Base-by-base conservation (phyloP, 352 stramenopile species). In the Pilasporangium apinafurcum region DNA sequence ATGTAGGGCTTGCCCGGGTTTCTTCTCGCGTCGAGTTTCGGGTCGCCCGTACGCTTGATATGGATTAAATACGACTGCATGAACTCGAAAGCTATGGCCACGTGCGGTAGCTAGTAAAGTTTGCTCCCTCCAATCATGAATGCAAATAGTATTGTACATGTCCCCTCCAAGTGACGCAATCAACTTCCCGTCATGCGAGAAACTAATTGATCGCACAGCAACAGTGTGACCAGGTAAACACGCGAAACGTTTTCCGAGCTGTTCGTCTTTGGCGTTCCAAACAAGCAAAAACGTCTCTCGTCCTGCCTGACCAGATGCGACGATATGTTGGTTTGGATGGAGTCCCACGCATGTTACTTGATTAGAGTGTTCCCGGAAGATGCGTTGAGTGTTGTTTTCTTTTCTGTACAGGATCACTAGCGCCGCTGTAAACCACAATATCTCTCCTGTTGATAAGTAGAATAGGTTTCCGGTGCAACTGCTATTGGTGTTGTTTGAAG, bases 121-220 rank as follows among this genome's bases (percentile, higher is more conserved):
- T 30, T 83, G 63, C 2, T 80, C 62, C 27, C 73, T 67, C 76
- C 76, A 88, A 50, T 86, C 70, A 55, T 88, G 72, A 29, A 88
- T 51, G 21, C 69, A 88, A 37, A 88, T 83, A 13, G 76, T 83
- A 22, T 88, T 88, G 66, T 80, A 88, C 58, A 88, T 71, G 33
- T 88, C 76, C 7, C 68, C 68, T 17, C 76, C 72, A 14, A 88
- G 50, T 8, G 76, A 88, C 36, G 68, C 72, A 20, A 86, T 44
- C 2, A 88, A 37, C 40, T 83, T 84, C 8, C 76, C 76, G 37
- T 88, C 72, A 39, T 88, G 70, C 5, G 70, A 86, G 43, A 86
- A 85, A 40, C 65, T 85, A 33, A 88, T 76, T 1, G 58, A 74
- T 2, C 69, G 58, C 29, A 88, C 69, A 6, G 68, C 55, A 14